These are phyloP conservation scores for Pythium folliculosum DNA, from an alignment of 352 stramenopile genomes.

Conservation along the genomic window DNA sequence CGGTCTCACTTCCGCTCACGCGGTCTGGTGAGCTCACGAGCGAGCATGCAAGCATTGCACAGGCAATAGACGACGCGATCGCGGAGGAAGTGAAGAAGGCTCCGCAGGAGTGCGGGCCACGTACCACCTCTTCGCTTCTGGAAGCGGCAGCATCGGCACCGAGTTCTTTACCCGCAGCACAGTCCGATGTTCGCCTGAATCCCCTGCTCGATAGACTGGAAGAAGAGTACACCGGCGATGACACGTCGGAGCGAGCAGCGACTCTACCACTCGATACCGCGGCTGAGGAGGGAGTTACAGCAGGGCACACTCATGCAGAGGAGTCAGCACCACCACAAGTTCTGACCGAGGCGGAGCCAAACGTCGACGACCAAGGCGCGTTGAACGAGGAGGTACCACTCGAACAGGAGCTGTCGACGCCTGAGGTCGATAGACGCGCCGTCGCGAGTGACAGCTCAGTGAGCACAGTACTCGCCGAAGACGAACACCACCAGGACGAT, in stretches of 20 bases:
- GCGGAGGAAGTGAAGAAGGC: conserved; percentile 30
- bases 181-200: conserved; percentile 14
- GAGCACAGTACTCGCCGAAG: conserved; percentile 27
- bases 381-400: conserved; percentile 1
- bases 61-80: conserved; percentile 66
- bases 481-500: conserved; percentile 22
- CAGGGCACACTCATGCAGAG: neutral
- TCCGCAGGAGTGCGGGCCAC: conserved; percentile 18
- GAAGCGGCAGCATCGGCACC: neutral
- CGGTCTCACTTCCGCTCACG: conserved; percentile 61
- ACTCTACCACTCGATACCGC: conserved; percentile 30
- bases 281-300: neutral
- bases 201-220: conserved; percentile 13
- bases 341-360: neutral
- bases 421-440: conserved; percentile 18
- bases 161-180: neutral
- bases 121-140: neutral
- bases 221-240: neutral
- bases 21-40: conserved; percentile 57
- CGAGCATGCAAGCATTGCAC: conserved; percentile 64
- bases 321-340: too few relatives aligned
- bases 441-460: conserved; percentile 25
- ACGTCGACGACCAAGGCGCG: neutral
- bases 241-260: neutral
- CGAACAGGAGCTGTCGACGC: neutral